phyloP scores from a whole-genome alignment of 2,329 filamentous ascomycete genomes.

The Apiospora aurea region DNA sequence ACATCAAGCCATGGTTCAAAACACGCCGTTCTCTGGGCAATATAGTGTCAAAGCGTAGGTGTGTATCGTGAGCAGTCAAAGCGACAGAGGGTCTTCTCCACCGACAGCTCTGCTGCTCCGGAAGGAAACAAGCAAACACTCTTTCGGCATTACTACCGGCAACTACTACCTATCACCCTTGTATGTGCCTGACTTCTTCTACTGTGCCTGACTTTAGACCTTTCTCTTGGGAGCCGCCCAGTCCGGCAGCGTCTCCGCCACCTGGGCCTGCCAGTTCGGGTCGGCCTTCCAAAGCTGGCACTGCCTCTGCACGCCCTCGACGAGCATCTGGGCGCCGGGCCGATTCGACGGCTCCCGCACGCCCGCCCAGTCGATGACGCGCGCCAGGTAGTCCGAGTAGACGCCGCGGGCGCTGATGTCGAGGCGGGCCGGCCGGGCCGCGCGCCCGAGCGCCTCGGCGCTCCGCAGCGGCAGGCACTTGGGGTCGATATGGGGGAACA shows the following conservation, averaged over 20 bases:
- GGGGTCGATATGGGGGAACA: constrained; percentile 30
- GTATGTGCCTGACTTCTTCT: not conserved
- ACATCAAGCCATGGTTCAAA: not conserved
- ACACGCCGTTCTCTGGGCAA: not conserved
- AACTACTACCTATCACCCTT: not conserved
- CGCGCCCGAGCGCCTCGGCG: constrained; percentile 27
- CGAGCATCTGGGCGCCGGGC: constrained; percentile 26
- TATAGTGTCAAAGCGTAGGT: not conserved
- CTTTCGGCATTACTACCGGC: too few species aligned
- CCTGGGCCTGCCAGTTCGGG: constrained; percentile 28
- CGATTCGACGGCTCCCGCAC: constrained; percentile 26
- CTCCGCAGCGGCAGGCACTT: constrained; percentile 28
- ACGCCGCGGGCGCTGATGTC: constrained; percentile 25
- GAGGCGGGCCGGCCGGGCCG: constrained; percentile 26
- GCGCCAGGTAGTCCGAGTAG: constrained; percentile 32
- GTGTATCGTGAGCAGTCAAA: not conserved
- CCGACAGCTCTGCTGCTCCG: not conserved
- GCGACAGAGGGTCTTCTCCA: not conserved
- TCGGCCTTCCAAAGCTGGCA: constrained; percentile 28
- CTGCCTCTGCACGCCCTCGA: constrained; percentile 22
- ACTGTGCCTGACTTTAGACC: not conserved
- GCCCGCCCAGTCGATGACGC: constrained; percentile 30
- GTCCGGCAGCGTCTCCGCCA: constrained; percentile 27
- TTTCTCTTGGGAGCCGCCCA: constrained; percentile 27
- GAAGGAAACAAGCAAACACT: not conserved